These are phyloP conservation scores for Rubroshorea leprosula DNA, from an alignment of 345 rosid species.

Conservation along the genomic window DNA sequence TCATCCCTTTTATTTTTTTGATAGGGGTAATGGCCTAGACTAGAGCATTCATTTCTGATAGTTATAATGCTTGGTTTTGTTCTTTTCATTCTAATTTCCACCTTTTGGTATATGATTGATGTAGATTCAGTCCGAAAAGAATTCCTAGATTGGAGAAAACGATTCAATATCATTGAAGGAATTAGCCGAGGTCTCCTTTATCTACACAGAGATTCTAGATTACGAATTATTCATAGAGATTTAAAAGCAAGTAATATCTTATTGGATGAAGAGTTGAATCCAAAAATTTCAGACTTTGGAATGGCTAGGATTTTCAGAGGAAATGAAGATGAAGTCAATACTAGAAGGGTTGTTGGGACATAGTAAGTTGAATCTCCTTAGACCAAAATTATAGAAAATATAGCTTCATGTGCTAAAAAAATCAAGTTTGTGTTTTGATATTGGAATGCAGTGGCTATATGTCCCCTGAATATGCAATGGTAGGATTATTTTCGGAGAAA, in stretches of 20 bases:
- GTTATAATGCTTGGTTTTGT: no score
- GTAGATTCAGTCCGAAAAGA: background rate
- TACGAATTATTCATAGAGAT: background rate
- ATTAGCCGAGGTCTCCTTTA: background rate
- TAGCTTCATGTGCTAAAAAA: background rate
- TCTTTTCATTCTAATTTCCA: no score
- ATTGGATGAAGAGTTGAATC: slow-evolving; percentile 1
- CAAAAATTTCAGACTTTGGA: slow-evolving; percentile 13
- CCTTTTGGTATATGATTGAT: background rate
- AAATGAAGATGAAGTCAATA: slow-evolving; percentile 2
- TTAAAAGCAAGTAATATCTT: background rate
- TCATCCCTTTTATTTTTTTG: no score
- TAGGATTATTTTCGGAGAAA: slow-evolving; percentile 38
- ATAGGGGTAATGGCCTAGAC: no score
- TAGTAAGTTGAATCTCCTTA: background rate
- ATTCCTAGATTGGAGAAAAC: background rate
- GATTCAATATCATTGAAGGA: background rate
- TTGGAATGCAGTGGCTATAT: slow-evolving; percentile 37
- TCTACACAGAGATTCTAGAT: background rate
- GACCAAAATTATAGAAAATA: background rate
- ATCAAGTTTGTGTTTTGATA: background rate
- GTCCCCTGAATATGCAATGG: slow-evolving; percentile 47
- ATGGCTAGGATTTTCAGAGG: slow-evolving; percentile 4
- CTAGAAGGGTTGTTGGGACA: slow-evolving; percentile 12
- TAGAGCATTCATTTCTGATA: no score